A percentile compares a stretch with the other conserved stretches of the same genome.
Conservation (phyloP, 257 asterid species). For the Scutellaria barbata region DNA sequence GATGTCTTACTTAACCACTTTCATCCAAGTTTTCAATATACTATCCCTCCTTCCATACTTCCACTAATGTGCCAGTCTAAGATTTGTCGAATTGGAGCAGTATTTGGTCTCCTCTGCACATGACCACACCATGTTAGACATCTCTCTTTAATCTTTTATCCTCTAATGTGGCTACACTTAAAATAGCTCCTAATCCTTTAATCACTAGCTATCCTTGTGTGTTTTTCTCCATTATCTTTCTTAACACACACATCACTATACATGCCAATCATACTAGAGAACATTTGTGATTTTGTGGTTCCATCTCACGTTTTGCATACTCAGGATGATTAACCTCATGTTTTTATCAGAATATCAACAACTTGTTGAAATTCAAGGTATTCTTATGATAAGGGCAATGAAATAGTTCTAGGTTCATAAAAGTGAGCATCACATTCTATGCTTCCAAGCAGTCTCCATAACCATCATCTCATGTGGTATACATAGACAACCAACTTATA, state of each 20-base stretch:
- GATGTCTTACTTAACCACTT: not conserved
- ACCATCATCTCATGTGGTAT: not conserved
- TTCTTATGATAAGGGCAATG: constrained; percentile 8
- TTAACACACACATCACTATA: not conserved
- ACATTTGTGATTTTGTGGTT: not conserved
- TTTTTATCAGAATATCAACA: constrained; percentile 20
- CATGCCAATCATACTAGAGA: not conserved
- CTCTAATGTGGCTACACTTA: too few relatives aligned
- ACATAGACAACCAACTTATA: constrained; percentile 1
- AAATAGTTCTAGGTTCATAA: not conserved
- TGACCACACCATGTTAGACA: not conserved
- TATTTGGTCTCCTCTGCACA: not conserved
- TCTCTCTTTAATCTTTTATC: too few relatives aligned
- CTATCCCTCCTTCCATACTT: too few relatives aligned
- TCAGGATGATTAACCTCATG: constrained; percentile 3
- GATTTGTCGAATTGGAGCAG: not conserved
- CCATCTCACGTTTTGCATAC: constrained; percentile 13
- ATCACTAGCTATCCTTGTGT: too few relatives aligned
- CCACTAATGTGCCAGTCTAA: not conserved
- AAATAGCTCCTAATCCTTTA: too few relatives aligned
- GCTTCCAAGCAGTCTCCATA: not conserved
- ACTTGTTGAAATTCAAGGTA: not conserved
- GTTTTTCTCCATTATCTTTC: too few relatives aligned
- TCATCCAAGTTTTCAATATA: too few relatives aligned
- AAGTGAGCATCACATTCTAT: not conserved